phyloP scores from a whole-genome alignment of 2,329 filamentous ascomycete genomes.

The Botrytis cinerea region DNA sequence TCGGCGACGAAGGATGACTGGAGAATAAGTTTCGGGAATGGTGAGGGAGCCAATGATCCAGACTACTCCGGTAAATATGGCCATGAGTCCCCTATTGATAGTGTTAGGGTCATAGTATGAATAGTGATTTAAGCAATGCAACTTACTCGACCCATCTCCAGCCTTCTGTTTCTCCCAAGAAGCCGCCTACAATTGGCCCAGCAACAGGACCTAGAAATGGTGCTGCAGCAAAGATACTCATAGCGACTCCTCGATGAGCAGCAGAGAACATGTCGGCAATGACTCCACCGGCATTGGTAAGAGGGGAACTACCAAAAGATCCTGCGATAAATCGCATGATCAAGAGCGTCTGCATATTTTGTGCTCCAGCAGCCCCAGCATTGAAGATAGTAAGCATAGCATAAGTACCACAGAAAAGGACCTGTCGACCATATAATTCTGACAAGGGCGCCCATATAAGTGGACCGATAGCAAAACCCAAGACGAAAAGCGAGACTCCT shows the following conservation, averaged over 20 bases:
- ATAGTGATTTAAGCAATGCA: not conserved
- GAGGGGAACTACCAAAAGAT: constrained; percentile 60
- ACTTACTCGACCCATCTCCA: constrained; percentile 73
- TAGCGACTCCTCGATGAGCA: constrained; percentile 55
- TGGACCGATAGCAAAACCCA: constrained; percentile 49
- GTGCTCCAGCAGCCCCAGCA: constrained; percentile 57
- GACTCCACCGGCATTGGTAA: constrained; percentile 63
- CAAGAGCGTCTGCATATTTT: constrained; percentile 60
- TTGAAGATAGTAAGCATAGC: constrained; percentile 62
- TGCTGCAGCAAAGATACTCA: constrained; percentile 63
- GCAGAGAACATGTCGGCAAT: constrained; percentile 62
- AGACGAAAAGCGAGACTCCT: constrained; percentile 49
- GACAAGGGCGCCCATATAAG: constrained; percentile 45
- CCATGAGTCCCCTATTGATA: constrained; percentile 51
- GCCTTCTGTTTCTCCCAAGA: constrained; percentile 60
- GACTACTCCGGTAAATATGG: constrained; percentile 66
- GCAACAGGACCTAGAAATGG: constrained; percentile 66
- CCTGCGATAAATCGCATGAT: constrained; percentile 69
- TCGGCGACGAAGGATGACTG: constrained; percentile 71
- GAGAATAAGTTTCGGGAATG: constrained; percentile 62
- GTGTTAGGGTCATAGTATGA: not conserved
- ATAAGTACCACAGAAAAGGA: constrained; percentile 60
- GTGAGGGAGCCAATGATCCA: constrained; percentile 55
- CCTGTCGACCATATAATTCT: constrained; percentile 60
- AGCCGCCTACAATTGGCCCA: constrained; percentile 68